Conservation (phyloP, 2,329 filamentous ascomycete species). For the Aspergillus cejpii region DNA sequence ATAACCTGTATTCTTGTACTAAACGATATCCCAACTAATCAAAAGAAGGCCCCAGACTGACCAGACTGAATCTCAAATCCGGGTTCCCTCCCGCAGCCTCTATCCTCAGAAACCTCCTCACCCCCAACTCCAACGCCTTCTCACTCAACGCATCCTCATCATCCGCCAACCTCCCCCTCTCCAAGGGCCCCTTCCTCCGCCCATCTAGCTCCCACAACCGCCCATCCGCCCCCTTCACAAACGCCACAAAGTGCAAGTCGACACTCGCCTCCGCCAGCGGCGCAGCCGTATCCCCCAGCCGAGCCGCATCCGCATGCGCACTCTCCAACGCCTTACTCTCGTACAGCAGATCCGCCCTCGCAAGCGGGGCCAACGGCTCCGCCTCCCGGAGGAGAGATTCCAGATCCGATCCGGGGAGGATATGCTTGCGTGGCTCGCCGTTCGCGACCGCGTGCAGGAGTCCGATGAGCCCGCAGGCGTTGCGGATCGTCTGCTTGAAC, state of each 20-base stretch:
- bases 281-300: conserved; percentile 68
- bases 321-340: conserved; percentile 65
- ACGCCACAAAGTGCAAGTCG: conserved; percentile 95
- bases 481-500: conserved; percentile 92
- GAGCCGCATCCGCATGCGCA: conserved; percentile 72
- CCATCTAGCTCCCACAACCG: conserved; percentile 79
- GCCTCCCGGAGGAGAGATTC: conserved; percentile 60
- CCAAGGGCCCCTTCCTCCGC: conserved; percentile 62
- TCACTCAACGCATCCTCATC: conserved; percentile 69
- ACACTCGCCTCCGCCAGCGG: conserved; percentile 71
- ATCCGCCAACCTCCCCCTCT: conserved; percentile 54
- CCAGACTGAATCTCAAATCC: conserved; percentile 56
- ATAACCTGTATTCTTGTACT: no score
- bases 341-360: conserved; percentile 70
- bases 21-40: no score
- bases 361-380: conserved; percentile 58
- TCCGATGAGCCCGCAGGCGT: conserved; percentile 87
- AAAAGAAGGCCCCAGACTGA: conserved; percentile 53
- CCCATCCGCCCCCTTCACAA: conserved; percentile 68
- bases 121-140: conserved; percentile 65
- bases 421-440: conserved; percentile 58
- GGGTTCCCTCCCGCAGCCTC: conserved; percentile 52
- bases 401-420: conserved; percentile 47
- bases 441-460: conserved; percentile 77
- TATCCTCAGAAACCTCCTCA: conserved; percentile 53